Conservation (phyloP, 495 filamentous ascomycete genomes). For the Apiosordaria backusii region DNA sequence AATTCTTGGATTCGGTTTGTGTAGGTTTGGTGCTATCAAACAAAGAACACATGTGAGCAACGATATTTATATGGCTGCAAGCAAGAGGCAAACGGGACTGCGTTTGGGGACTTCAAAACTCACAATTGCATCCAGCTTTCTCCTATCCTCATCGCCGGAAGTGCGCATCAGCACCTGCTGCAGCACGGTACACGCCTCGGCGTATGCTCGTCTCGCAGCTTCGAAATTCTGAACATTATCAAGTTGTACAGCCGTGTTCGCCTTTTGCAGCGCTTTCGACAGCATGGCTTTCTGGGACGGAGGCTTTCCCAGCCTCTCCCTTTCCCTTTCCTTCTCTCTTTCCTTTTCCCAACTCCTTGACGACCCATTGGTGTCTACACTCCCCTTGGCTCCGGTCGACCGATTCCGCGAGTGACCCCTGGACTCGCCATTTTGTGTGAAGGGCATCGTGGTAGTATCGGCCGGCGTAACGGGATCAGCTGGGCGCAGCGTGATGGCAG, state of each 20-base stretch:
- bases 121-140: slow-evolving; percentile 86
- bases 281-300: slow-evolving; percentile 86
- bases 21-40: slow-evolving; percentile 74
- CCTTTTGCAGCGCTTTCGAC: slow-evolving; percentile 87
- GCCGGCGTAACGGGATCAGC: slow-evolving; percentile 7
- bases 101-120: slow-evolving; percentile 38
- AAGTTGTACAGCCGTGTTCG: slow-evolving; percentile 88
- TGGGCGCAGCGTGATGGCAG: slow-evolving; percentile 15
- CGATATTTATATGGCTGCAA: not conserved
- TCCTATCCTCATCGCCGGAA: slow-evolving; percentile 74
- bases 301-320: slow-evolving; percentile 33
- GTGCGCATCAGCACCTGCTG: slow-evolving; percentile 83
- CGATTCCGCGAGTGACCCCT: slow-evolving; percentile 49
- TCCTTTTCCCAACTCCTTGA: slow-evolving; percentile 31
- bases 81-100: not conserved
- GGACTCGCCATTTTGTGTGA: slow-evolving; percentile 34
- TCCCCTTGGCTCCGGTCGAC: slow-evolving; percentile 43
- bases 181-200: slow-evolving; percentile 79
- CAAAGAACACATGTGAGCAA: not conserved
- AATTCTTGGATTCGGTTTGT: slow-evolving; percentile 83
- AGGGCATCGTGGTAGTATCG: slow-evolving; percentile 26
- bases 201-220: slow-evolving; percentile 87
- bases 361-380: slow-evolving; percentile 35
- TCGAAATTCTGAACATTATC: slow-evolving; percentile 94
- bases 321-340: slow-evolving; percentile 10